These are phyloP conservation scores for Cochlearia excelsa DNA, from an alignment of 345 rosid genomes.

Conservation along the genomic window DNA sequence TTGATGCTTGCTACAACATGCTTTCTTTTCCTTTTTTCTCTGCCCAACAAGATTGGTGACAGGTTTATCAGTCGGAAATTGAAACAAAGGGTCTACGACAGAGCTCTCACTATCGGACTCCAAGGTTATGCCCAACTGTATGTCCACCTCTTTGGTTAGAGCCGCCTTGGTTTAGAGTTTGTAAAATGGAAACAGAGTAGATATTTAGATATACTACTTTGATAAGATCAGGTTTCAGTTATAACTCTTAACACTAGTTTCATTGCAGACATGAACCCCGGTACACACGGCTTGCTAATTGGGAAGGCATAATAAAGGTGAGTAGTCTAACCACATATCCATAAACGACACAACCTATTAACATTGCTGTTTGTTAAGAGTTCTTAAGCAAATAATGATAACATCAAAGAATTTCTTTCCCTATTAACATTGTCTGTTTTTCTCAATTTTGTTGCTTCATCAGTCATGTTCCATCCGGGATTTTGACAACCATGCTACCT, in stretches of 20 bases:
- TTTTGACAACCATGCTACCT: slow-evolving; percentile 79
- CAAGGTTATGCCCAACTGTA: slow-evolving; percentile 90
- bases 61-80: slow-evolving; percentile 67
- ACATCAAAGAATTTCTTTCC: not conserved
- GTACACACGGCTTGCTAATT: slow-evolving; percentile 79
- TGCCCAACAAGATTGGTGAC: slow-evolving; percentile 62
- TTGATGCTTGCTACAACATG: not conserved
- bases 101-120: slow-evolving; percentile 84
- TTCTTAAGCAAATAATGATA: slow-evolving; percentile 3
- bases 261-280: slow-evolving; percentile 77
- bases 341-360: not conserved
- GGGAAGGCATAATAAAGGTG: slow-evolving; percentile 94
- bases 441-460: slow-evolving; percentile 22
- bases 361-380: not conserved
- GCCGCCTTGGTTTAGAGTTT: slow-evolving; percentile 22
- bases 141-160: slow-evolving; percentile 23
- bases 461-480: slow-evolving; percentile 86
- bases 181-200: slow-evolving; percentile 1
- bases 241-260: slow-evolving; percentile 13
- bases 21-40: slow-evolving; percentile 8
- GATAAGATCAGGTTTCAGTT: slow-evolving; percentile 20
- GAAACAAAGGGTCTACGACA: slow-evolving; percentile 71
- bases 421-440: slow-evolving; percentile 22
- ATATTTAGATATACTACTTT: slow-evolving; percentile 4
- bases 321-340: slow-evolving; percentile 15